A percentile compares a stretch with the other conserved stretches of the same genome.
Evolutionary conservation across 345 rosid genomes (phyloP).

Genomic region (Acer campestre): DNA sequence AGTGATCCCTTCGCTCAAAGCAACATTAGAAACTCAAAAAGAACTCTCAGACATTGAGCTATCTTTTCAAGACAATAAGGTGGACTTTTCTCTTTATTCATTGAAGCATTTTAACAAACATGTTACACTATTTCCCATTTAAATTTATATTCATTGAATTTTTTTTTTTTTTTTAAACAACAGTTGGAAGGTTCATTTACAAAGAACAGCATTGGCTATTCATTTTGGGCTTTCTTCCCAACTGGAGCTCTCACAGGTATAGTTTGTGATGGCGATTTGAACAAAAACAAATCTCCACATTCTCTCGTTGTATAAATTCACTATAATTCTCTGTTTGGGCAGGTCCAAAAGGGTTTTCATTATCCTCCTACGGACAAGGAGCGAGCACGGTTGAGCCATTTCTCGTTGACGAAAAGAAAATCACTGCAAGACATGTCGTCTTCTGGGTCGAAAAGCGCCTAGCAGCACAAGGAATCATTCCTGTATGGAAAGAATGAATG

Average conservation of each 20-base stretch:
- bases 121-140: neutral
- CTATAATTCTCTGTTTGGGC: slow-evolving; percentile 10
- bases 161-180: neutral
- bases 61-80: slow-evolving; percentile 79
- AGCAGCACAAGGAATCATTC: slow-evolving; percentile 93
- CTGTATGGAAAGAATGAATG: slow-evolving; percentile 72
- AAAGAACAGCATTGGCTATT: slow-evolving; percentile 56
- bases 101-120: neutral
- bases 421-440: slow-evolving; percentile 70
- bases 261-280: neutral
- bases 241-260: slow-evolving; percentile 68
- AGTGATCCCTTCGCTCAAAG: slow-evolving; percentile 71
- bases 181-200: slow-evolving; percentile 85
- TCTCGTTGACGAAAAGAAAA: slow-evolving; percentile 86
- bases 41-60: slow-evolving; percentile 67
- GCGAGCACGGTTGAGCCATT: slow-evolving; percentile 94
- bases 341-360: slow-evolving; percentile 88
- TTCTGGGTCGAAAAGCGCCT: slow-evolving; percentile 97
- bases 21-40: slow-evolving; percentile 67
- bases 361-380: slow-evolving; percentile 72
- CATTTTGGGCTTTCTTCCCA: slow-evolving; percentile 96
- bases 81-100: slow-evolving; percentile 16
- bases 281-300: neutral
- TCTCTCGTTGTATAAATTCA: neutral
- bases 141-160: neutral